These are phyloP conservation scores for Lentinus brumalis DNA, from an alignment of 768 basidiomycete genomes.

Conservation along the genomic window DNA sequence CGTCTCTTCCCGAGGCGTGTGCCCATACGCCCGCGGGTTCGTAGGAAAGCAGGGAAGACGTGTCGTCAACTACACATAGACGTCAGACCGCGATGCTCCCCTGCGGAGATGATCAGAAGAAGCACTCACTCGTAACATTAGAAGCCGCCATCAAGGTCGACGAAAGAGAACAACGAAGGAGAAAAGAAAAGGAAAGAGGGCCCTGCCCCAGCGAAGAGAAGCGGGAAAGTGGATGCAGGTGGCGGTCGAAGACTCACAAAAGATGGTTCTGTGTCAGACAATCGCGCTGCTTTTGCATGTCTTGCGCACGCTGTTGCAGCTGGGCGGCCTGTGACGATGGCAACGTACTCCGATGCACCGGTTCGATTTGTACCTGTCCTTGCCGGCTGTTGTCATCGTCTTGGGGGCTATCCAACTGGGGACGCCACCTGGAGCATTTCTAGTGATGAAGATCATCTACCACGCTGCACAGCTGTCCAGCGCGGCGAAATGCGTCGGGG, in stretches of 20 bases:
- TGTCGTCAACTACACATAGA: slow-evolving; percentile 50
- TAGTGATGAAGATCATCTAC: too few relatives aligned
- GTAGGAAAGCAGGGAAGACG: slow-evolving; percentile 56
- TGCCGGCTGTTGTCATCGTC: not conserved
- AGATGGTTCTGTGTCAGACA: not conserved
- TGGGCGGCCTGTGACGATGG: not conserved
- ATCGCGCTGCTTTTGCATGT: not conserved
- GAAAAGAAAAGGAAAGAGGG: slow-evolving; percentile 14
- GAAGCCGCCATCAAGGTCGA: slow-evolving; percentile 33
- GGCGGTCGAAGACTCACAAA: slow-evolving; percentile 4
- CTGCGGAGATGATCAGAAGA: not conserved
- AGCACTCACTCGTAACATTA: slow-evolving; percentile 32
- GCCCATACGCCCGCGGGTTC: slow-evolving; percentile 51
- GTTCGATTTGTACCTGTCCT: not conserved
- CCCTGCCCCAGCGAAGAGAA: slow-evolving; percentile 19
- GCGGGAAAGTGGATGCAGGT: slow-evolving; percentile 4
- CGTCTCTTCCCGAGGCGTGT: slow-evolving; percentile 44
- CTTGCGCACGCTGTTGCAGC: not conserved
- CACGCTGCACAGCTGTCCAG: too few relatives aligned
- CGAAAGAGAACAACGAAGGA: slow-evolving; percentile 4
- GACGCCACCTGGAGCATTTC: too few relatives aligned
- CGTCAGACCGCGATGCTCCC: not conserved
- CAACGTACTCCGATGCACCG: not conserved
- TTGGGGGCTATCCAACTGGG: not conserved
- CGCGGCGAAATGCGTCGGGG: too few relatives aligned